phyloP scores from a whole-genome alignment of 2,329 filamentous ascomycete species.

The Penicillium sp. region DNA sequence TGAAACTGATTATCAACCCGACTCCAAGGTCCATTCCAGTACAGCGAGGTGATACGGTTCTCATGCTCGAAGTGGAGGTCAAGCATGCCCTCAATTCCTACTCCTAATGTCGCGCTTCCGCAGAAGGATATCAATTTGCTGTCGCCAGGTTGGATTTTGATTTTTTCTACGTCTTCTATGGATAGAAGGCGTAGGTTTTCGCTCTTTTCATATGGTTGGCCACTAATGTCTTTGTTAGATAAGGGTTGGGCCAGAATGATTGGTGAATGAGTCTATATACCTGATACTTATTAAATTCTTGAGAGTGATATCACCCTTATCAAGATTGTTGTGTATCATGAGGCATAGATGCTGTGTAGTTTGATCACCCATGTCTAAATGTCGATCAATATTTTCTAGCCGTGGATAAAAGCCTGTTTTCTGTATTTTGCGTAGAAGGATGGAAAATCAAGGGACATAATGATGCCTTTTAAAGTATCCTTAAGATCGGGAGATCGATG shows the following conservation, averaged over 20 bases:
- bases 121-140: conserved; percentile 17
- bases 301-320: not conserved
- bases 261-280: not conserved
- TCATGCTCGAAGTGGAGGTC: conserved; percentile 9
- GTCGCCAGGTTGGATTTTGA: conserved; percentile 14
- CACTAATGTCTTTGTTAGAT: not conserved
- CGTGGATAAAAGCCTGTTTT: not conserved
- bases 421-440: not conserved
- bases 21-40: conserved; percentile 20
- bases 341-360: conserved; percentile 3
- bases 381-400: not conserved
- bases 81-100: conserved; percentile 17
- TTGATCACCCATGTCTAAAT: not conserved
- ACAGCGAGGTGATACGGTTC: conserved; percentile 12
- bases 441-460: not conserved
- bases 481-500: not conserved
- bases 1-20: conserved; percentile 16
- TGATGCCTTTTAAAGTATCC: not conserved
- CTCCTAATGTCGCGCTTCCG: conserved; percentile 13
- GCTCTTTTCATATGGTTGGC: not conserved
- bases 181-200: not conserved
- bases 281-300: conserved; percentile 3
- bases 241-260: not conserved
- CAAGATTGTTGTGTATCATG: not conserved
- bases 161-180: conserved; percentile 4